A percentile compares a stretch with the other conserved stretches of the same genome.
Conservation (phyloP, 305 asterid species). For the Plantago rigida region DNA sequence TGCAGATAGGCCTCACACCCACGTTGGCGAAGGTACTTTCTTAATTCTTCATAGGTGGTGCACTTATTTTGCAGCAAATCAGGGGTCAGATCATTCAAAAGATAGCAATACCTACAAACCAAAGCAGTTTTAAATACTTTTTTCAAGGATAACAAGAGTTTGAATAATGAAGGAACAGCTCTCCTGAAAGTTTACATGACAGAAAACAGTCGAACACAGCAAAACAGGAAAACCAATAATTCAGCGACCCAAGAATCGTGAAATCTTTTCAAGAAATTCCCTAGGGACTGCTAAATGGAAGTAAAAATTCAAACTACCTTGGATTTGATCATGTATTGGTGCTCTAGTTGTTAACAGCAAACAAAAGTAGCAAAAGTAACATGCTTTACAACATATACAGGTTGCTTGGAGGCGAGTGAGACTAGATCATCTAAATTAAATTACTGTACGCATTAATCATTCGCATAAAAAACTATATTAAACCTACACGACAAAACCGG, state of each 20-base stretch:
- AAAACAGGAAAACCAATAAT: conserved; percentile 1
- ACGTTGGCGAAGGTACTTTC: conserved; percentile 66
- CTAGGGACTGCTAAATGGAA: conserved; percentile 3
- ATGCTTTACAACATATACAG: no score
- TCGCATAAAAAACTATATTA: no score
- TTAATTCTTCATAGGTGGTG: conserved; percentile 60
- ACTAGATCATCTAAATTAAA: no score
- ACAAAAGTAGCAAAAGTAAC: no score
- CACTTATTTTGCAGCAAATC: conserved; percentile 52
- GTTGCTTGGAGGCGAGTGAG: no score
- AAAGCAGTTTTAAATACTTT: conserved; percentile 14
- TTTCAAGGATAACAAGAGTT: no score
- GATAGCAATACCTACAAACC: conserved; percentile 80
- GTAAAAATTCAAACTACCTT: background rate
- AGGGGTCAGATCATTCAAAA: conserved; percentile 77
- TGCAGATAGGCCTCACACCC: conserved; percentile 84
- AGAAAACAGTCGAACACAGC: background rate
- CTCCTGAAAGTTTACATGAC: conserved; percentile 13
- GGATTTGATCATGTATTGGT: background rate
- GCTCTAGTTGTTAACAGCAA: background rate
- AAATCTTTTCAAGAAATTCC: background rate
- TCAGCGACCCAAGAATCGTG: background rate
- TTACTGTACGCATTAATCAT: no score
- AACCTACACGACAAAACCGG: no score
- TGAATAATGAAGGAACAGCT: background rate